Percentiles rank a stretch among this genome's conserved stretches.
These are phyloP conservation scores for Ganoderma sp. DNA, from an alignment of 1,284 basidiomycete species.

Conservation along the genomic window DNA sequence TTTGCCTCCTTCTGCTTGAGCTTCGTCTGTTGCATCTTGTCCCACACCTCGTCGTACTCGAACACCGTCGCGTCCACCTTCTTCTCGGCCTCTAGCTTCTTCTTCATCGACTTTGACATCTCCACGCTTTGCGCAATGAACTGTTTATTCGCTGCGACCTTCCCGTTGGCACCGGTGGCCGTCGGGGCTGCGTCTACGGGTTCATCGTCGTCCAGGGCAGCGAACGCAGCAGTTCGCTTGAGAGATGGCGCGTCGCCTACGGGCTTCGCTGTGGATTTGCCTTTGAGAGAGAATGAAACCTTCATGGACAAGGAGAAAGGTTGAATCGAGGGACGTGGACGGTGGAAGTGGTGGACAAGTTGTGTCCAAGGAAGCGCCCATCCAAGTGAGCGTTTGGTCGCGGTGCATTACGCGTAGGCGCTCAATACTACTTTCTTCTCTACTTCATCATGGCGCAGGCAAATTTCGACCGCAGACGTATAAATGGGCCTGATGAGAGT, in stretches of 20 bases:
- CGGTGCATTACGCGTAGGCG: neutral
- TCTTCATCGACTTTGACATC: slow-evolving; percentile 64
- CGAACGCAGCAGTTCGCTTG: slow-evolving; percentile 66
- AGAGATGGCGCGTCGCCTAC: slow-evolving; percentile 60
- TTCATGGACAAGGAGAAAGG: slow-evolving; percentile 58
- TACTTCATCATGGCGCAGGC: slow-evolving; percentile 41
- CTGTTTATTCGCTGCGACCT: slow-evolving; percentile 55
- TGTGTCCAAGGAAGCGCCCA: slow-evolving; percentile 12
- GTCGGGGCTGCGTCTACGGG: slow-evolving; percentile 54
- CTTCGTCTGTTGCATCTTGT: slow-evolving; percentile 92
- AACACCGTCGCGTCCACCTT: slow-evolving; percentile 85
- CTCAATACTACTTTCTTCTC: neutral
- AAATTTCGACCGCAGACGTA: slow-evolving; percentile 82
- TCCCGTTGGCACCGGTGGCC: slow-evolving; percentile 46
- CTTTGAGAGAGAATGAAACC: slow-evolving; percentile 77
- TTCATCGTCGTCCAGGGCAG: slow-evolving; percentile 67
- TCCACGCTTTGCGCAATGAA: slow-evolving; percentile 62
- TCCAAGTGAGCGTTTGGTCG: neutral
- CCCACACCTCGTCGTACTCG: slow-evolving; percentile 97
- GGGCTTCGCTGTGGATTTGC: slow-evolving; percentile 47
- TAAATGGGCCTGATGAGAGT: slow-evolving; percentile 88
- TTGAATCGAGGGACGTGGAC: neutral
- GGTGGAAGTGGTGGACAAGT: slow-evolving; percentile 3
- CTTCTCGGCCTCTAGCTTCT: slow-evolving; percentile 77
- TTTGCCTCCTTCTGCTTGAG: slow-evolving; percentile 74